phyloP scores from a whole-genome alignment of 2,329 filamentous ascomycete genomes.

The Sporothrix mexicana region DNA sequence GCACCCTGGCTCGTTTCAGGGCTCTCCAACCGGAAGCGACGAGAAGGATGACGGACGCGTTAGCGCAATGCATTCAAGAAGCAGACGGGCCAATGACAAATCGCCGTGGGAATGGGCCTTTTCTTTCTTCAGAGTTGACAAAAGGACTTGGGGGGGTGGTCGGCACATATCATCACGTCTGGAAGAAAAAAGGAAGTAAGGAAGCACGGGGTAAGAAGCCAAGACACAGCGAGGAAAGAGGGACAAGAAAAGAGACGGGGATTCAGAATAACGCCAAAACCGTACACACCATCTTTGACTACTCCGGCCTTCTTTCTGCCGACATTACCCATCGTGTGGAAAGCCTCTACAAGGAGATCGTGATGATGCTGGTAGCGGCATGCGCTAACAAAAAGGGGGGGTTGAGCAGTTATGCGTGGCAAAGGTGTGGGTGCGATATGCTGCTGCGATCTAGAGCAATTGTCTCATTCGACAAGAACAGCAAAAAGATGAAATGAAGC shows the following conservation, averaged over 20 bases:
- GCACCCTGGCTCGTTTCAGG: slow-evolving; percentile 26
- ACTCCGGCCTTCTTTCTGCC: background rate
- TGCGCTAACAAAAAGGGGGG: background rate
- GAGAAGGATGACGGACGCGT: slow-evolving; percentile 21
- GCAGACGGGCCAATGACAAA: slow-evolving; percentile 27
- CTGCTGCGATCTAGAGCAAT: background rate
- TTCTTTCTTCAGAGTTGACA: background rate
- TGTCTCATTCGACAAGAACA: background rate
- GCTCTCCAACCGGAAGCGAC: slow-evolving; percentile 25
- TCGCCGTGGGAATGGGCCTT: background rate
- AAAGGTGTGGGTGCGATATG: background rate
- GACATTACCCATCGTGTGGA: background rate
- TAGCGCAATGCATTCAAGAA: slow-evolving; percentile 22
- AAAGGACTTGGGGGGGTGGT: background rate
- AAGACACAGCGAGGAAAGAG: background rate
- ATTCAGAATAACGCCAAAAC: background rate
- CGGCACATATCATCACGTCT: background rate
- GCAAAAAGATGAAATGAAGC: background rate
- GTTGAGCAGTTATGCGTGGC: background rate
- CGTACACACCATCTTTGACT: slow-evolving; percentile 5
- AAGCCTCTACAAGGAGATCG: background rate
- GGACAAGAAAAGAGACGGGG: background rate
- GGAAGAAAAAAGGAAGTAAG: background rate
- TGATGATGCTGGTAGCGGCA: slow-evolving; percentile 14
- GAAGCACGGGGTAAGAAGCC: background rate